Base-by-base conservation (phyloP, 106 monocot species). In the Amphibolis antarctica region DNA sequence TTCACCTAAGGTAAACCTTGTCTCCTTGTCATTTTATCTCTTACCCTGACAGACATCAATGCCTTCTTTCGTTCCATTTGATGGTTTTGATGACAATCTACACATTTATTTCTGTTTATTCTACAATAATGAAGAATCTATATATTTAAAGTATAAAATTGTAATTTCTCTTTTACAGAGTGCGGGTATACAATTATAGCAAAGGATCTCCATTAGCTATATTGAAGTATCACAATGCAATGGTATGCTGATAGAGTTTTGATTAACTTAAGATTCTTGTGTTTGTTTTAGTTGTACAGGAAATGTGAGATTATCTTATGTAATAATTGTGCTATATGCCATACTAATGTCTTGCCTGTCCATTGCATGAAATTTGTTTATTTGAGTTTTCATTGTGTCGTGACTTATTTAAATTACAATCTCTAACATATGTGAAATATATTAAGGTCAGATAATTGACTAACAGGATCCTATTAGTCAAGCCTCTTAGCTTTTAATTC, bases 141-240 rank as follows among this genome's bases (percentile, higher is more conserved):
- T 0, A 14, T 57, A 28, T 57, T 26, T 17, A 5, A 28, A 57
- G 27, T 28, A 57, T 15, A 57, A 28, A 13, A 14, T 13, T 30
- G 14, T 46, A 13, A 10, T 63, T 67, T 5, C 42, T 42, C 42
- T 53, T 9, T 70, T 51, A 48, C 82, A 98, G 96, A 58, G 62
- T 98, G 14, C 80, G 96, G 49, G 65, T 98, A 52, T 98, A 85
- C 75, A 85, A 85, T 72, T 98, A 98, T 52, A 75, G 62, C 20
- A 98, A 85, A 71, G 96, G 96, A 76, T 85, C 71, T 69, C 58
- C 90, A 67, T 85, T 98, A 58, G 91, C 98, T 5, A 57, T 98
- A 27, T 66, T 98, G 59, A 98, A 91, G 55, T 98, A 91, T 80
- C 98, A 98, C 55, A 91, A 66, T 77, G 82, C 82, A 59, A 77